A percentile compares a stretch with the other conserved stretches of the same genome.
phyloP scores from a whole-genome alignment of 306 rosid species.

The Lathyrus oleraceus region DNA sequence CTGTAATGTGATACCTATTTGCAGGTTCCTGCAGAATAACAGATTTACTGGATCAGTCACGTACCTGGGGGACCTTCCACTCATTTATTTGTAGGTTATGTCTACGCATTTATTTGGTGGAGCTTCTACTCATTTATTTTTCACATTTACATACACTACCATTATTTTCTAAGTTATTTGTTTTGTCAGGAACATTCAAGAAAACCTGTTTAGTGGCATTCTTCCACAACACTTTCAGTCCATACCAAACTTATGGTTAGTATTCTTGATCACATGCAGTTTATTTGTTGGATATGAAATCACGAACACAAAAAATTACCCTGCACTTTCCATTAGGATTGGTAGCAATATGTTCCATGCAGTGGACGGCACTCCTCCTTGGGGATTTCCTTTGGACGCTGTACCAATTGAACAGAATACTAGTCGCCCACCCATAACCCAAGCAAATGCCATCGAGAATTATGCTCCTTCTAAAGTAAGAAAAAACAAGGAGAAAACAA shows the following conservation, averaged over 20 bases:
- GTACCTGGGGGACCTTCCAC: conserved; percentile 76
- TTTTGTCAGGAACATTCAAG: conserved; percentile 73
- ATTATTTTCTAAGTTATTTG: conserved; percentile 29
- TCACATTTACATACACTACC: neutral
- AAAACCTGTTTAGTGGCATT: conserved; percentile 82
- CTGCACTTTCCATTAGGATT: conserved; percentile 53
- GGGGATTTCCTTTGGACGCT: conserved; percentile 70
- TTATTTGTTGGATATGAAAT: conserved; percentile 8
- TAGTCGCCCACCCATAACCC: conserved; percentile 64
- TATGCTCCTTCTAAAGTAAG: conserved; percentile 41
- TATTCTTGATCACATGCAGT: conserved; percentile 14
- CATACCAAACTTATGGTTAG: conserved; percentile 85
- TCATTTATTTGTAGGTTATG: conserved; percentile 69
- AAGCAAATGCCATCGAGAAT: conserved; percentile 77
- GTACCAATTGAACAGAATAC: conserved; percentile 50
- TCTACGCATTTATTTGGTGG: conserved; percentile 38
- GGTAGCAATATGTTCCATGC: conserved; percentile 74
- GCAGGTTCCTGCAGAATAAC: conserved; percentile 80
- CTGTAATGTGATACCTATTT: conserved; percentile 19
- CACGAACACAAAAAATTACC: conserved; percentile 18
- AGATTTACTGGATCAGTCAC: conserved; percentile 86
- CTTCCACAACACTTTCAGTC: conserved; percentile 72
- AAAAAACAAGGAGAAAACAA: conserved; percentile 53
- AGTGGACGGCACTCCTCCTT: conserved; percentile 65
- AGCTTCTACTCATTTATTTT: conserved; percentile 70